phyloP scores from a whole-genome alignment of 2,329 filamentous ascomycete genomes.

The Botryosphaeria dothidea region DNA sequence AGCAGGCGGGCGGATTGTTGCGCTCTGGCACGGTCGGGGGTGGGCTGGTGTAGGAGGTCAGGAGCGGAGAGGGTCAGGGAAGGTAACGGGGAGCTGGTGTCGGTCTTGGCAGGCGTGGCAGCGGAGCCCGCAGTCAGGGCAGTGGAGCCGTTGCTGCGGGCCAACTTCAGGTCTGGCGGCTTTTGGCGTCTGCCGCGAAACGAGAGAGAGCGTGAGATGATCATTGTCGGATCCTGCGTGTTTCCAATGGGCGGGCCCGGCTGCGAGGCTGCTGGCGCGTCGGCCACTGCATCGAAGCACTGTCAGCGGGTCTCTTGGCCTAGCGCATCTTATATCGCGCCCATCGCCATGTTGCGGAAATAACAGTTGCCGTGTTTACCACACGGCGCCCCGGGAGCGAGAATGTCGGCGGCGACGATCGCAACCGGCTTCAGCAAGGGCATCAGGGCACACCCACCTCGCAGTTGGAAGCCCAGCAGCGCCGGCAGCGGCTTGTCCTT shows the following conservation, averaged over 20 bases:
- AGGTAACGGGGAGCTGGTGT: constrained; percentile 24
- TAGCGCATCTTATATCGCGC: neutral
- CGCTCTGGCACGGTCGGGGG: constrained; percentile 4
- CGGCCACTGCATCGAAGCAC: constrained; percentile 10
- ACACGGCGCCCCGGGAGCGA: neutral
- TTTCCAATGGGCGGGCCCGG: neutral
- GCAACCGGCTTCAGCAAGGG: constrained; percentile 4
- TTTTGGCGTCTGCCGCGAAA: constrained; percentile 30
- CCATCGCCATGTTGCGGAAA: constrained; percentile 4
- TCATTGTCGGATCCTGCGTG: constrained; percentile 26
- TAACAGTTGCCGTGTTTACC: constrained; percentile 3
- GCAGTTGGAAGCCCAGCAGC: constrained; percentile 13
- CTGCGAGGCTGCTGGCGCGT: constrained; percentile 3
- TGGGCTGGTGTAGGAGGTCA: constrained; percentile 14
- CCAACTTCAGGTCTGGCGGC: constrained; percentile 36
- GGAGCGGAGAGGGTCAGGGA: constrained; percentile 19
- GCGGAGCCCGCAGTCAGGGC: constrained; percentile 25
- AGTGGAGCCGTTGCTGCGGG: constrained; percentile 40
- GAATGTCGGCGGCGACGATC: constrained; percentile 4
- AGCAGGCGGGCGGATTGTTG: neutral
- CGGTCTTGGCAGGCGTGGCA: constrained; percentile 27
- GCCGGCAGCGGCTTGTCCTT: constrained; percentile 11
- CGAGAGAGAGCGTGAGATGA: constrained; percentile 34
- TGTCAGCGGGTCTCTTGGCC: neutral
- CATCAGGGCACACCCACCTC: constrained; percentile 9